A percentile compares a stretch with the other conserved stretches of the same genome.
These are phyloP conservation scores for Cyberlindnera xishuangbannaensis DNA, from an alignment of 805 yeast genomes.

Conservation along the genomic window DNA sequence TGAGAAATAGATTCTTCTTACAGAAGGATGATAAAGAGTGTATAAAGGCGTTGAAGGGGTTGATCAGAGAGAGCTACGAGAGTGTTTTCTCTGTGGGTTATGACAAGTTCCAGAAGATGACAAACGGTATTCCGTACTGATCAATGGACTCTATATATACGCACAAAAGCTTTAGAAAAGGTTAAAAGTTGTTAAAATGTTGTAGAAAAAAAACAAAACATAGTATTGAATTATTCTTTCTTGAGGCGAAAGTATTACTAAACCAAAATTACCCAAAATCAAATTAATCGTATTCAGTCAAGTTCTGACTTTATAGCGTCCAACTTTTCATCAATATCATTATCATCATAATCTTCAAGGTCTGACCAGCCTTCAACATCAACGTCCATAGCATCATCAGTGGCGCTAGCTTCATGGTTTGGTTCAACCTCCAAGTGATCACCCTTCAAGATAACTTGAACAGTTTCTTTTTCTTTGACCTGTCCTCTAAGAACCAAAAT, in stretches of 20 bases:
- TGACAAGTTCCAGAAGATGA: constrained; percentile 93
- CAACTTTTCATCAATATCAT: no score
- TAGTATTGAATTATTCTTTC: no score
- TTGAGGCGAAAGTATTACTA: no score
- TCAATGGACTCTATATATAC: no score
- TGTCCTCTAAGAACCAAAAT: constrained; percentile 84
- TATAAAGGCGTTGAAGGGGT: constrained; percentile 63
- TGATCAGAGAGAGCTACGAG: constrained; percentile 78
- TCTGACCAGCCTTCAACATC: constrained; percentile 54
- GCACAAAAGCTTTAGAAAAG: no score
- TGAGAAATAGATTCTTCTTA: constrained; percentile 76
- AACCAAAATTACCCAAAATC: no score
- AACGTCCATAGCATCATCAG: constrained; percentile 46
- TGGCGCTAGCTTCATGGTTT: constrained; percentile 59
- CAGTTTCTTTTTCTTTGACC: constrained; percentile 81
- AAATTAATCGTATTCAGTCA: no score
- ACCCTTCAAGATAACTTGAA: constrained; percentile 47
- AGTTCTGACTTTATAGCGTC: no score
- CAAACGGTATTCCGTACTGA: constrained; percentile 94
- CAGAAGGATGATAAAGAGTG: constrained; percentile 81
- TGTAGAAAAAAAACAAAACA: neutral
- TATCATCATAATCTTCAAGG: constrained; percentile 52
- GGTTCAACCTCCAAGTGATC: constrained; percentile 77
- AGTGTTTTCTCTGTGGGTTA: constrained; percentile 89
- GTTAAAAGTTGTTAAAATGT: neutral